Percentiles rank a stretch among this genome's conserved stretches.
These are phyloP conservation scores for Thalassiosira gravida DNA, from an alignment of 352 stramenopile species.

Conservation along the genomic window DNA sequence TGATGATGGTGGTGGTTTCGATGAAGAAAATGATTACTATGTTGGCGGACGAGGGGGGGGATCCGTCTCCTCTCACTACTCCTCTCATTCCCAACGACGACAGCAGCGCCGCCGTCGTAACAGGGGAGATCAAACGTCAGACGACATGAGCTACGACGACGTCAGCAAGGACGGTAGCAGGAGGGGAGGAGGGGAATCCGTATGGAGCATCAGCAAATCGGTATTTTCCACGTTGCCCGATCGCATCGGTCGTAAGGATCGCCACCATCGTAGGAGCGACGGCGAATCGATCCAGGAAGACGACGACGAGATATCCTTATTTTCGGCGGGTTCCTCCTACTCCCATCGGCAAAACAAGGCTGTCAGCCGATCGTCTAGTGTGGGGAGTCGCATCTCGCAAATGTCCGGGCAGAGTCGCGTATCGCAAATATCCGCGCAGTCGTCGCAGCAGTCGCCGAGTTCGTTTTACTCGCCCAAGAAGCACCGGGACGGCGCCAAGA, in stretches of 20 bases:
- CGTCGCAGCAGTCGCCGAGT: conserved; percentile 9
- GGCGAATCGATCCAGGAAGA: conserved; percentile 23
- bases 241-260: neutral
- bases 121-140: neutral
- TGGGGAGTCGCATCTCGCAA: conserved; percentile 14
- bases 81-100: neutral
- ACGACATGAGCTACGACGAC: conserved; percentile 24
- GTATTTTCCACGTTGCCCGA: conserved; percentile 46
- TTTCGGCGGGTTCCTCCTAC: conserved; percentile 31
- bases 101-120: neutral
- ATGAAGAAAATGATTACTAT: conserved; percentile 12
- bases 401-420: conserved; percentile 15
- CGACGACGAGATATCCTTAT: conserved; percentile 22
- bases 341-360: neutral
- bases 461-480: conserved; percentile 21
- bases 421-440: neutral
- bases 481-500: neutral
- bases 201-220: conserved; percentile 51
- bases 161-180: conserved; percentile 1
- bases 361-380: conserved; percentile 29
- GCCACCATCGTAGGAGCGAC: neutral
- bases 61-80: conserved; percentile 14
- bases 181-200: conserved; percentile 7
- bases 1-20: neutral
- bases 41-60: conserved; percentile 1